Base-by-base conservation (phyloP, 768 basidiomycete genomes). In the Phaeotremella fagi region DNA sequence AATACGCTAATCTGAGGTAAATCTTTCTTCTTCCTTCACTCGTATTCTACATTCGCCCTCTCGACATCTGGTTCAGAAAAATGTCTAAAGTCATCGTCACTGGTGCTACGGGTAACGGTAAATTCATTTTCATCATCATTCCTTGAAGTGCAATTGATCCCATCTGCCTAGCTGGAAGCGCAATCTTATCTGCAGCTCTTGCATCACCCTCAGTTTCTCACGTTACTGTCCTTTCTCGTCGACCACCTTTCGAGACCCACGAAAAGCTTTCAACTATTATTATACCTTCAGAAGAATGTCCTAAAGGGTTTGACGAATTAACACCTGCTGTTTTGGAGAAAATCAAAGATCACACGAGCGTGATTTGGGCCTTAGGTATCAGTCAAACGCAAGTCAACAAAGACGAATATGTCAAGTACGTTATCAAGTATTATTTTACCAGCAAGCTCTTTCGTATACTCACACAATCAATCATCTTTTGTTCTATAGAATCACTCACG, bases 401-500 rank as follows among this genome's bases (percentile, higher is more conserved):
- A 35, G 55, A 57, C 5, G 56, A 64, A 22, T 64, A 64, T 44
- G 38, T 61, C 31, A 55, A 48, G 62, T 63, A 31, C 35, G 62
- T 60, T 3, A 41, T 18, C 38, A 6, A 6, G 7, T 22, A 6
- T 41, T 41, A 22, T 22, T 18, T 41, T 22, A 7, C 11, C 38
- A 20, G 12, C 20, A 7, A 41, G 11, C 38, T 6, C 7, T 9
- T 22, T 7, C 38, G 20, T 41, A 22, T 41, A 18, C 12, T 12
- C 11, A 12, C 20, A 16, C 36, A 3, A 29, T 26, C 12, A 48
- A 33, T 18, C 9, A n/a, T n/a, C n/a, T n/a, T n/a, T n/a, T n/a
- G n/a, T n/a, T n/a, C n/a, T n/a, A 9, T 37, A 63, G 59, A 26
- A 66, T 77, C 48, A 78, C 76, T 5, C 64, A 76, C 53, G 75